These are phyloP conservation scores for Claviceps digitariae DNA, from an alignment of 2,329 filamentous ascomycete species.

Conservation along the genomic window DNA sequence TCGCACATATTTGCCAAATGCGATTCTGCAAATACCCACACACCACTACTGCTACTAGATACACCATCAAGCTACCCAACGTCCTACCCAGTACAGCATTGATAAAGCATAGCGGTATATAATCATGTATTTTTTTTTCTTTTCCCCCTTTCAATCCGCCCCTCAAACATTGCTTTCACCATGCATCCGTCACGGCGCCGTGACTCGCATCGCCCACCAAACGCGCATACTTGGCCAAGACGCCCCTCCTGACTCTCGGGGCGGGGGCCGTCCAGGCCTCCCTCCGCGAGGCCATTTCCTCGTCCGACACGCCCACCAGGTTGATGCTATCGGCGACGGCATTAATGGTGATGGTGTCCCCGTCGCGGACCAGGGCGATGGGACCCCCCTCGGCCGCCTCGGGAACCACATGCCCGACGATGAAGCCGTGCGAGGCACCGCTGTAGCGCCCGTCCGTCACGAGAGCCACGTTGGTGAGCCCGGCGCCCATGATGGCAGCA, in stretches of 20 bases:
- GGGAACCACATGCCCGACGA: constrained; percentile 84
- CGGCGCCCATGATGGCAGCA: constrained; percentile 86
- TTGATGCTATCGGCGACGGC: constrained; percentile 68
- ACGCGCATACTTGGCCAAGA: constrained; percentile 77
- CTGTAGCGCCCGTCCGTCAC: constrained; percentile 87
- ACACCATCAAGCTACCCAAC: too few species aligned
- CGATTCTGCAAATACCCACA: too few species aligned
- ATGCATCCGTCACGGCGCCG: constrained; percentile 69
- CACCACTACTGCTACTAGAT: too few species aligned
- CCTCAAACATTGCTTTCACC: too few species aligned
- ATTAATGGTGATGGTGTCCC: constrained; percentile 76
- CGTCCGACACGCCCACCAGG: constrained; percentile 44
- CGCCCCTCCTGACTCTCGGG: constrained; percentile 64
- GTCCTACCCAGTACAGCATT: too few species aligned
- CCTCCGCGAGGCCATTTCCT: constrained; percentile 53
- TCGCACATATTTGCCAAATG: too few species aligned
- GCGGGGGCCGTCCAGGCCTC: constrained; percentile 57
- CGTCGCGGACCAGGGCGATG: constrained; percentile 68
- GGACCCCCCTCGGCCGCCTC: constrained; percentile 84
- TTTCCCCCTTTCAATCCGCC: too few species aligned
- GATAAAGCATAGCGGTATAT: too few species aligned
- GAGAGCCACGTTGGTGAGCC: constrained; percentile 73
- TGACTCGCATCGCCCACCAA: constrained; percentile 85
- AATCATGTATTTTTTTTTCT: too few species aligned
- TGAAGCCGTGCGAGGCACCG: constrained; percentile 82